Base-by-base conservation (phyloP, 106 monocot species). In the Dendrobium chrysotoxum region DNA sequence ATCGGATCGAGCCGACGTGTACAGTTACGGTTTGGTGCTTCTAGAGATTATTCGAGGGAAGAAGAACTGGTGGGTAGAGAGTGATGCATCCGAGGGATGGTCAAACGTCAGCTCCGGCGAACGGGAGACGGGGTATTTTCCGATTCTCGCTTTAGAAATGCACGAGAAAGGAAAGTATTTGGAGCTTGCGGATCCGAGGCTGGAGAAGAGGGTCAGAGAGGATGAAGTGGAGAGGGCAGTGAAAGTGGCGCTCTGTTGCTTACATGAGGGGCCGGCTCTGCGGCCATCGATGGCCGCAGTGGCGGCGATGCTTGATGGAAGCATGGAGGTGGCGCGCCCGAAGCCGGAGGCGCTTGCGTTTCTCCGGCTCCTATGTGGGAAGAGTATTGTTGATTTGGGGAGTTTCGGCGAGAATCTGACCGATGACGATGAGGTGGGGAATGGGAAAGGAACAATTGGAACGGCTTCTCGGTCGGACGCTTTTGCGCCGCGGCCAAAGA, bases 11-110 rank as follows among this genome's bases (percentile, higher is more conserved):
- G 88, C 94, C 13, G 97, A 97, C 79, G 97, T 97, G 1, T 97
- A 97, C 83, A 92, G 97, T 82, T 97, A 85, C 64, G 97, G 97
- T 23, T 94, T 97, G 97, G 97, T 97, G 28, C 79, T 97, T 76
- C 88, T 97, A 31, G 97, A 97, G 81, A 82, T 97, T 46, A 80
- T 97, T 1, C 80, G 90, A 1, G 97, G 97, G n/a, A 76, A 92
- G 71, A 94, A 92, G 87, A 97, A 97, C 84, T 42, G 61, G 15
- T 72, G 80, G 30, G 41, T 20, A 1, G 40, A 53, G 9, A 3
- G 47, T 6, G 75, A 12, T 12, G 35, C 35, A 71, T 25, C 25
- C 6, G 71, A 71, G 71, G 74, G 74, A 23, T 75, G n/a, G 74
- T 53, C 50, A 12, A 50, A 12, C 53, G 28, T 5, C 0, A 16